A percentile compares a stretch with the other conserved stretches of the same genome.
Evolutionary conservation across 164 flowering plant species (phyloP).

Genomic region (Stephania yunnanensis): DNA sequence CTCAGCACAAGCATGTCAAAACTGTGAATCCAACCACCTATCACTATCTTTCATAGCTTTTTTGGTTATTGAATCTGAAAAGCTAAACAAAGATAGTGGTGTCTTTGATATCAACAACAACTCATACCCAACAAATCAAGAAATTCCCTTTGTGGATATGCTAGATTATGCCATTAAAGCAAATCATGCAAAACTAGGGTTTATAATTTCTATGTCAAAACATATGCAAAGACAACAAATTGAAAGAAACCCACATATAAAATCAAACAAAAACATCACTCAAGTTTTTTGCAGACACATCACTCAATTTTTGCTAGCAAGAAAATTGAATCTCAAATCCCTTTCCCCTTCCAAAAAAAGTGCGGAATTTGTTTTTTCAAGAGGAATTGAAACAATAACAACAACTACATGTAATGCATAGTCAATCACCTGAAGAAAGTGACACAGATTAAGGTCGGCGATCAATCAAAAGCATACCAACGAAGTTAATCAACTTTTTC

Average conservation of each 20-base stretch:
- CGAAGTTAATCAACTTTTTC: too few relatives aligned
- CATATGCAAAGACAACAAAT: too few relatives aligned
- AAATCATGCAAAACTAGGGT: not conserved
- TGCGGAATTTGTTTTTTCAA: too few relatives aligned
- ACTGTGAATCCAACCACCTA: conserved; percentile 75
- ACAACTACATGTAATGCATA: too few relatives aligned
- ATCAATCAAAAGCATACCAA: too few relatives aligned
- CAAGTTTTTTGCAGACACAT: too few relatives aligned
- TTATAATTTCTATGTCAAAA: not conserved
- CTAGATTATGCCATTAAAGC: not conserved
- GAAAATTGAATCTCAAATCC: not conserved
- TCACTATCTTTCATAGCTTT: conserved; percentile 37
- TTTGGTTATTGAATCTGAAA: conserved; percentile 12
- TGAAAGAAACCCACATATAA: too few relatives aligned
- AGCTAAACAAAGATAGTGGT: conserved; percentile 2
- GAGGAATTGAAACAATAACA: not conserved
- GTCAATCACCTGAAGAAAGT: too few relatives aligned
- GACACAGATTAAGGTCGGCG: too few relatives aligned
- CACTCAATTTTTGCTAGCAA: not conserved
- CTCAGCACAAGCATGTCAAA: conserved; percentile 98
- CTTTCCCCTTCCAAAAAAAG: not conserved
- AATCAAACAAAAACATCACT: too few relatives aligned
- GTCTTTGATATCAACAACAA: too few relatives aligned
- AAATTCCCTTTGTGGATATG: not conserved
- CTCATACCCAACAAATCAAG: not conserved